These are phyloP conservation scores for Geotrichum restrictum DNA, from an alignment of 1,139 yeast genomes.

Conservation along the genomic window DNA sequence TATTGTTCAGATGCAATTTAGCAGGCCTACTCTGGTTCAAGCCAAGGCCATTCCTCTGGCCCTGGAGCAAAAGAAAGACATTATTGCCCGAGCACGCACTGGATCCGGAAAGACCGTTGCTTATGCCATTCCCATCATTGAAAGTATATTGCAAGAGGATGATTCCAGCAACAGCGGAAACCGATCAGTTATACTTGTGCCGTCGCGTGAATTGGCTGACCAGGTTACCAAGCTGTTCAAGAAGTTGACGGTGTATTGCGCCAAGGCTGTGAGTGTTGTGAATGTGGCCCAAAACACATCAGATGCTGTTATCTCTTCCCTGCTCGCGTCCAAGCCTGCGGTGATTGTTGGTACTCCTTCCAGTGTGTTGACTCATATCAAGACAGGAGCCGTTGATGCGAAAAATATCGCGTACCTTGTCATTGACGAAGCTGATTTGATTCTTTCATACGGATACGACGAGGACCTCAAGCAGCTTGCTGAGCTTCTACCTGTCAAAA, in stretches of 20 bases:
- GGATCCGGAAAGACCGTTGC: conserved; percentile 93
- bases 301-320: conserved; percentile 66
- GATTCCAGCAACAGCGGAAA: conserved; percentile 24
- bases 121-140: conserved; percentile 72
- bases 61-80: conserved; percentile 76
- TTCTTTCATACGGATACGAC: conserved; percentile 83
- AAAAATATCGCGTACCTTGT: conserved; percentile 64
- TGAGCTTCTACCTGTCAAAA: conserved; percentile 61
- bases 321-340: conserved; percentile 69
- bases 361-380: conserved; percentile 52
- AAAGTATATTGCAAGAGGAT: conserved; percentile 50
- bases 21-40: conserved; percentile 85
- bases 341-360: conserved; percentile 87
- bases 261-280: conserved; percentile 59
- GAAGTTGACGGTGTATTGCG: conserved; percentile 66
- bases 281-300: conserved; percentile 72
- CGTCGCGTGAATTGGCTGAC: conserved; percentile 78
- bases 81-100: conserved; percentile 82
- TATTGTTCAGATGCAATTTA: conserved; percentile 65
- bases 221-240: conserved; percentile 74
- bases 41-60: conserved; percentile 91
- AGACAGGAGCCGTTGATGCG: conserved; percentile 39
- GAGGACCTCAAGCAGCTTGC: conserved; percentile 70
- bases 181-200: conserved; percentile 64
- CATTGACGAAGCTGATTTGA: conserved; percentile 93